Base-by-base conservation (phyloP, 257 asterid species). In the Solanum chaucha region DNA sequence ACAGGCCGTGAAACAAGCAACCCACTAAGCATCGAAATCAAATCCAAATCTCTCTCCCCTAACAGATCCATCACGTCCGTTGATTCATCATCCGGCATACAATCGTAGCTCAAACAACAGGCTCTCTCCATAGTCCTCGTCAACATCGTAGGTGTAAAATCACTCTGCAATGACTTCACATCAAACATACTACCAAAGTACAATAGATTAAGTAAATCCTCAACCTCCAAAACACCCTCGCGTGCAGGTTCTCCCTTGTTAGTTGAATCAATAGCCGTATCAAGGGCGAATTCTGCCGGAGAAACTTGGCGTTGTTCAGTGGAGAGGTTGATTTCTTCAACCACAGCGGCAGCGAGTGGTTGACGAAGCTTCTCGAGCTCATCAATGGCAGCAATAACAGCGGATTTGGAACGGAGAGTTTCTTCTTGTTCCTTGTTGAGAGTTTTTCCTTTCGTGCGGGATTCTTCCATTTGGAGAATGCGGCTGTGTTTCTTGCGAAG, bases 51-150 rank as follows among this genome's bases (percentile, higher is more conserved):
- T 87, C 88, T 77, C 87, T 97, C 98, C 30, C 92, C 93, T 87
- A 96, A 88, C 72, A 93, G 92, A 80, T 93, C 98, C 22, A 91
- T 91, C 0, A 91, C 92, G 12, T 90, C 85, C 28, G 44, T 72
- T 2, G 87, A 85, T 40, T 92, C 98, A 72, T 93, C 99, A 83
- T 95, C 98, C 8, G 98, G 95, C 40, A 96, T 98, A 82, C 91
- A 93, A 89, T 96, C 99, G 51, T 96, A 96, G 1, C 98, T 91
- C 87, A 96, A 90, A 91, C 99, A 95, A 87, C 95, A 94, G 2
- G 92, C 93, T 91, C 98, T 93, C 92, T 96, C 98, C 80, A 93
- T 98, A 20, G 93, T 90, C 93, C 94, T 95, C 11, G 93, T 91
- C 87, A 93, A 86, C 98, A 94, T 87, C 35, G 89, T 86, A 3